These are phyloP conservation scores for Eutrema japonicum DNA, from an alignment of 345 rosid species.

Conservation along the genomic window DNA sequence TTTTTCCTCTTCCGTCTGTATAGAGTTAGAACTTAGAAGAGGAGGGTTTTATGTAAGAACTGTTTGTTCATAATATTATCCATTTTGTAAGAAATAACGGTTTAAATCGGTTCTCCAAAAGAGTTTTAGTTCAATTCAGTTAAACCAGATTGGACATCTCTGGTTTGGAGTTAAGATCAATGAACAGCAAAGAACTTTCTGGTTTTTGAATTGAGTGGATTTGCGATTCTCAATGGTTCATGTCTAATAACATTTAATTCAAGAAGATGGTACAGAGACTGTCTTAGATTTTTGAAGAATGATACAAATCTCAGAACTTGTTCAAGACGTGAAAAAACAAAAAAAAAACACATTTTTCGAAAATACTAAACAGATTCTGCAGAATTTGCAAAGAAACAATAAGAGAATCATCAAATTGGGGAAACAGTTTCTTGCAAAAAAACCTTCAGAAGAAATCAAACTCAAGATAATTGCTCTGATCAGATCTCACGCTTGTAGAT, in stretches of 20 bases:
- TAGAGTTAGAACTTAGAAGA: neutral
- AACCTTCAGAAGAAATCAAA: slow-evolving; percentile 70
- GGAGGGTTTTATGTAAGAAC: slow-evolving; percentile 28
- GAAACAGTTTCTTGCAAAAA: slow-evolving; percentile 20
- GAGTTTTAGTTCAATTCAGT: neutral
- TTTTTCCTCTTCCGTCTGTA: slow-evolving; percentile 18
- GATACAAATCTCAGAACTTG: slow-evolving; percentile 41
- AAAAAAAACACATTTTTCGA: slow-evolving; percentile 15
- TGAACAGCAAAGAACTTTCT: slow-evolving; percentile 2
- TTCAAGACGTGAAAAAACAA: slow-evolving; percentile 22
- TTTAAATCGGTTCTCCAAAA: neutral
- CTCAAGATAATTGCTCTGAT: slow-evolving; percentile 65
- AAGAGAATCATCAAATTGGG: slow-evolving; percentile 27
- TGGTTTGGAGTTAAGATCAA: neutral
- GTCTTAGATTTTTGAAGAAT: slow-evolving; percentile 37
- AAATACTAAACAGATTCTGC: slow-evolving; percentile 34
- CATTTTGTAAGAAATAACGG: neutral
- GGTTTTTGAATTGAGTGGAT: neutral
- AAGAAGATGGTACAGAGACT: slow-evolving; percentile 32
- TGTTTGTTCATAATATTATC: slow-evolving; percentile 11
- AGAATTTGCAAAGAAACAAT: slow-evolving; percentile 33
- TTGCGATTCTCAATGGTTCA: slow-evolving; percentile 10
- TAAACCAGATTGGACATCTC: neutral
- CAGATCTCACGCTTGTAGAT: slow-evolving; percentile 57
- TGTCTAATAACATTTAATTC: slow-evolving; percentile 28